Conservation (phyloP, 2,329 filamentous ascomycete species). For the Pseudopyricularia javanii region DNA sequence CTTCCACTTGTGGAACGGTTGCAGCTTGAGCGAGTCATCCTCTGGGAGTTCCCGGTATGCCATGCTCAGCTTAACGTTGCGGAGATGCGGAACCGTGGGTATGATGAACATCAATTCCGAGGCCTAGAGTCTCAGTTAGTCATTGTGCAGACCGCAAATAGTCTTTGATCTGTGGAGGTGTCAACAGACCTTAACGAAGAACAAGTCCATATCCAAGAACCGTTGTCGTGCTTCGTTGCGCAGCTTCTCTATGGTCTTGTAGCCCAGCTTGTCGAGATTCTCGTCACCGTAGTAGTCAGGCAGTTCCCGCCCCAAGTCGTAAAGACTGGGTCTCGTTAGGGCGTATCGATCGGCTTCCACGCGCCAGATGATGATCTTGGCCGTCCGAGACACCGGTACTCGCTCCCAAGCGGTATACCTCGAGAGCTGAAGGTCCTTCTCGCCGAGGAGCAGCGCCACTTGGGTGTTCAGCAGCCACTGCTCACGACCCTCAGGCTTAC, state of each 20-base stretch:
- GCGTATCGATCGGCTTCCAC: slow-evolving; percentile 45
- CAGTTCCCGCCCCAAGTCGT: slow-evolving; percentile 40
- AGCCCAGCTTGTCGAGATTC: slow-evolving; percentile 29
- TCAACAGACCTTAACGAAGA: slow-evolving; percentile 47
- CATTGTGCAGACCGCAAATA: no score
- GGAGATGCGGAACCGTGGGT: slow-evolving; percentile 45
- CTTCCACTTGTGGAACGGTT: slow-evolving; percentile 41
- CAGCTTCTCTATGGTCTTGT: slow-evolving; percentile 30
- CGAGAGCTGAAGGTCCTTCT: slow-evolving; percentile 48
- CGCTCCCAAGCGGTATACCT: slow-evolving; percentile 49
- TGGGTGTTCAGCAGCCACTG: slow-evolving; percentile 56
- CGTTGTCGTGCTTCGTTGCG: slow-evolving; percentile 36
- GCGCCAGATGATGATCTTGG: slow-evolving; percentile 48
- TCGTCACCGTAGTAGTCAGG: slow-evolving; percentile 36
- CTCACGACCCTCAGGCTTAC: slow-evolving; percentile 44
- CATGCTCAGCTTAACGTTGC: slow-evolving; percentile 40
- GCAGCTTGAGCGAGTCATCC: slow-evolving; percentile 29
- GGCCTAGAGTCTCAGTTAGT: slow-evolving; percentile 23
- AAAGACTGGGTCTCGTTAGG: slow-evolving; percentile 34
- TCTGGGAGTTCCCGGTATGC: slow-evolving; percentile 48
- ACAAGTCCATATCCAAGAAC: slow-evolving; percentile 48
- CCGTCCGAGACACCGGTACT: slow-evolving; percentile 36
- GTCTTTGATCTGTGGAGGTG: not conserved
- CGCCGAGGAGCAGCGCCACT: slow-evolving; percentile 49
- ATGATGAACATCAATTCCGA: slow-evolving; percentile 50